phyloP scores from a whole-genome alignment of 139 green algal genomes.

The Chlamydomonas sphaeroides region DNA sequence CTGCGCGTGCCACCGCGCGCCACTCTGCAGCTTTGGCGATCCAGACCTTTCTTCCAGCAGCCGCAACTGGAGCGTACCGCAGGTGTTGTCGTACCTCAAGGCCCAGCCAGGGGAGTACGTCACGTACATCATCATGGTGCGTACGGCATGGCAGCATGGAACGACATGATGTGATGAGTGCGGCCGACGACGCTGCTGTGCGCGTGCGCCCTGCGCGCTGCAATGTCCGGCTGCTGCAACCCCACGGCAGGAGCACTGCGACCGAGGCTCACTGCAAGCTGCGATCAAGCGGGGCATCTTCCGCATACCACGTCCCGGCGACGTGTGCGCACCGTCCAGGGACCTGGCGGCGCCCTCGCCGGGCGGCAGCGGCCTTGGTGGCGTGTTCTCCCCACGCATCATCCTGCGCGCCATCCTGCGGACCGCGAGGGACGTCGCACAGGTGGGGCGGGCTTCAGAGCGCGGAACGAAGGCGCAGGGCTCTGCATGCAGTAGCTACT shows the following conservation, averaged over 20 bases:
- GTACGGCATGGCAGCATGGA: neutral
- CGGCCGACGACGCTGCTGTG: neutral
- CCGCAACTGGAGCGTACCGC: neutral
- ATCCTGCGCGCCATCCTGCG: slow-evolving; percentile 7
- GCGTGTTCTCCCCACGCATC: neutral
- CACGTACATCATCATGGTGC: slow-evolving; percentile 33
- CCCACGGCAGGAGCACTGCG: slow-evolving; percentile 6
- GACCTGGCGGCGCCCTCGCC: neutral
- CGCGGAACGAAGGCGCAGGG: too few species aligned
- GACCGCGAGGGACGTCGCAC: neutral
- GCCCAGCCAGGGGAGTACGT: slow-evolving; percentile 26
- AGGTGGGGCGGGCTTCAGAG: too few species aligned
- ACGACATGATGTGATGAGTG: neutral
- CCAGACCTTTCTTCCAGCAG: neutral
- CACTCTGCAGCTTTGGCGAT: slow-evolving; percentile 8
- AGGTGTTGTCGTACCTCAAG: slow-evolving; percentile 25
- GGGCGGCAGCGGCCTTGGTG: neutral
- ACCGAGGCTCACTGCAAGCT: slow-evolving; percentile 10
- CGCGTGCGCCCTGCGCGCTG: too few species aligned
- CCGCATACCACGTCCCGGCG: neutral
- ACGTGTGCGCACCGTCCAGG: neutral
- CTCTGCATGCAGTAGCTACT: too few species aligned
- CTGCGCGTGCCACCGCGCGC: too few species aligned
- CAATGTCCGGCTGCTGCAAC: too few species aligned
- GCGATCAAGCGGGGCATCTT: slow-evolving; percentile 25